Percentiles rank a stretch among this genome's conserved stretches.
These are phyloP conservation scores for Mycena chlorophos DNA, from an alignment of 768 basidiomycete species.

Conservation along the genomic window DNA sequence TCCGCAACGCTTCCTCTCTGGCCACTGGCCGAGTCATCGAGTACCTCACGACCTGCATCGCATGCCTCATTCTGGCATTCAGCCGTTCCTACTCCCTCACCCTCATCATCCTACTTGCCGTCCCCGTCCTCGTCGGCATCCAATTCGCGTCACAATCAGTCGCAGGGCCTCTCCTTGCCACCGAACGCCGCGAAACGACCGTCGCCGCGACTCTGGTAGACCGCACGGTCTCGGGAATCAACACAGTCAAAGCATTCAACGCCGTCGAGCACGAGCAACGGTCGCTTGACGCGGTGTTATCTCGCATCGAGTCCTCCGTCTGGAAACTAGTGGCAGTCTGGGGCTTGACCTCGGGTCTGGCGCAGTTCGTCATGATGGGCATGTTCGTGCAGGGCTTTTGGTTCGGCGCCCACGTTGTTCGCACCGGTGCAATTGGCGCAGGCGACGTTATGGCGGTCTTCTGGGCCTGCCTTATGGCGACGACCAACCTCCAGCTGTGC, in stretches of 20 bases:
- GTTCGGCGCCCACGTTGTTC: constrained; percentile 90
- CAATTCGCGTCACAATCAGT: constrained; percentile 73
- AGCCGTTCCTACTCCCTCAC: constrained; percentile 78
- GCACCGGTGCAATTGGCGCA: constrained; percentile 62
- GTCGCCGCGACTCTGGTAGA: constrained; percentile 79
- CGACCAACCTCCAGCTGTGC: constrained; percentile 82
- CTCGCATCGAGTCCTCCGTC: constrained; percentile 47
- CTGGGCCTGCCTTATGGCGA: constrained; percentile 94
- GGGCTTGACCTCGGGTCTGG: constrained; percentile 66
- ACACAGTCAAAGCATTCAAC: constrained; percentile 93
- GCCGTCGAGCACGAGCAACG: constrained; percentile 56
- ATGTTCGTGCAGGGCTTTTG: constrained; percentile 98
- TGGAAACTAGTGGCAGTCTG: constrained; percentile 65
- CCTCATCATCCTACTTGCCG: constrained; percentile 86
- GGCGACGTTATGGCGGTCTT: constrained; percentile 96
- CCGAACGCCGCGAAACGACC: constrained; percentile 66
- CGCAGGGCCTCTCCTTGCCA: constrained; percentile 63
- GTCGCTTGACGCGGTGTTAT: constrained; percentile 45
- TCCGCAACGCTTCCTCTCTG: constrained; percentile 80
- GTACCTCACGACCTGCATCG: constrained; percentile 74
- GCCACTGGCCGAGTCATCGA: constrained; percentile 78
- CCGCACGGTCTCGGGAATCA: constrained; percentile 71
- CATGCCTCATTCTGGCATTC: constrained; percentile 83
- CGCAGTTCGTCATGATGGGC: constrained; percentile 80
- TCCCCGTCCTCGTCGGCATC: constrained; percentile 78